Evolutionary conservation across 345 rosid species (phyloP).

Genomic region (Pugionium dolabratum): DNA sequence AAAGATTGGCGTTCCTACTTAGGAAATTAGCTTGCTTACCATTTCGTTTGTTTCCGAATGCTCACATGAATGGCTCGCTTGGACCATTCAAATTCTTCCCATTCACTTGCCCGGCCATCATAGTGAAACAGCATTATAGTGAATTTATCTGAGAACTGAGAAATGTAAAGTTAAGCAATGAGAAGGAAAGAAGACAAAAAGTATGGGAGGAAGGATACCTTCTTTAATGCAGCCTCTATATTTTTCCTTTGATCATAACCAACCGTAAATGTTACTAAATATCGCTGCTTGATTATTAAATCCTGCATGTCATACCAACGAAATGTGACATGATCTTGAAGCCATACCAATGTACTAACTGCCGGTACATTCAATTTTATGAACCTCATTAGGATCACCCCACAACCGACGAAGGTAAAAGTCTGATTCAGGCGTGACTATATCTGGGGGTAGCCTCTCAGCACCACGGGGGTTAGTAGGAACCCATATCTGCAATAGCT

Average conservation of each 20-base stretch:
- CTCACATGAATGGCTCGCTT: slow-evolving; percentile 89
- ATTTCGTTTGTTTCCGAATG: slow-evolving; percentile 79
- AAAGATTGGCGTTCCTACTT: not conserved
- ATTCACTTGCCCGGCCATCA: slow-evolving; percentile 76
- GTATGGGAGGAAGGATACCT: slow-evolving; percentile 48
- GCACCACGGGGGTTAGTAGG: slow-evolving; percentile 93
- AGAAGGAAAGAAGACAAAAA: slow-evolving; percentile 10
- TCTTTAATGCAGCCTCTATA: slow-evolving; percentile 77
- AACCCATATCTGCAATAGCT: slow-evolving; percentile 72
- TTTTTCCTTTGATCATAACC: slow-evolving; percentile 75
- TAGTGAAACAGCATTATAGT: slow-evolving; percentile 89
- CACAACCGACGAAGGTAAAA: slow-evolving; percentile 72
- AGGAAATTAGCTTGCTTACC: slow-evolving; percentile 50
- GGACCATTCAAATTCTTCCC: slow-evolving; percentile 98
- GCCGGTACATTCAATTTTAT: slow-evolving; percentile 6
- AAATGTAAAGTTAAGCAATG: slow-evolving; percentile 15
- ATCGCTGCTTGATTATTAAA: slow-evolving; percentile 56
- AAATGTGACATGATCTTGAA: slow-evolving; percentile 21
- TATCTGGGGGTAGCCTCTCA: slow-evolving; percentile 87
- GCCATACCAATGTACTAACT: not conserved
- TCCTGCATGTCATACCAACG: slow-evolving; percentile 57
- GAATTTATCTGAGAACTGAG: slow-evolving; percentile 94
- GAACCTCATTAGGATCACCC: slow-evolving; percentile 87
- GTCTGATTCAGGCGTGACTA: slow-evolving; percentile 73
- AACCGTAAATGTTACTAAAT: slow-evolving; percentile 91